Conservation (phyloP, 257 asterid species). For the Gynochthodes officinalis region DNA sequence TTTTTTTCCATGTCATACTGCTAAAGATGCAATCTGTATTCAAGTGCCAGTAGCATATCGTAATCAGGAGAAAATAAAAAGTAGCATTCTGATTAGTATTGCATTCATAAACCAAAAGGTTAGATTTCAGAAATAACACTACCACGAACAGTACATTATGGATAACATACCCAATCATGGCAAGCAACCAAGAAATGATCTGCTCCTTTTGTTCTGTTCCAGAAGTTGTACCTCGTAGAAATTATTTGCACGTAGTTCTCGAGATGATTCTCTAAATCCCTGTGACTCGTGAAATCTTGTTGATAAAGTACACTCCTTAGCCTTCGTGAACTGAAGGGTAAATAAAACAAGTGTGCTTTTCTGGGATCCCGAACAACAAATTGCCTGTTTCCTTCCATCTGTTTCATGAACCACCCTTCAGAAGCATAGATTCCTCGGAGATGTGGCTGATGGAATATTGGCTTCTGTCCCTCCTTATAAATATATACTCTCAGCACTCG, state of each 20-base stretch:
- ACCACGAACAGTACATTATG: background rate
- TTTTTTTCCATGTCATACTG: too few species aligned
- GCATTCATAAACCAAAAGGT: background rate
- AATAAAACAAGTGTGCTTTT: conserved; percentile 55
- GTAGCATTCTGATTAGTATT: background rate
- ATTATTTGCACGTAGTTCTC: conserved; percentile 35
- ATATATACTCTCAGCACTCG: conserved; percentile 45
- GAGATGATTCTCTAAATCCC: conserved; percentile 33
- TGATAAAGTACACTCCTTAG: conserved; percentile 31
- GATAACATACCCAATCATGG: conserved; percentile 61
- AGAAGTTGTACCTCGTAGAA: conserved; percentile 42
- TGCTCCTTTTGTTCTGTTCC: conserved; percentile 57
- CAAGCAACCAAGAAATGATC: conserved; percentile 66
- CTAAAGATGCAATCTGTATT: too few species aligned
- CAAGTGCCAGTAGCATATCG: too few species aligned
- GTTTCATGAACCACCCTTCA: conserved; percentile 76
- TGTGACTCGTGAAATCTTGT: conserved; percentile 23
- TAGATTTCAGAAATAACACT: background rate
- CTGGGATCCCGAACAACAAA: conserved; percentile 45
- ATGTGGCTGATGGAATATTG: conserved; percentile 51
- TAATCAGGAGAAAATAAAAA: too few species aligned
- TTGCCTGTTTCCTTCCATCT: conserved; percentile 46
- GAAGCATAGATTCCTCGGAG: conserved; percentile 58
- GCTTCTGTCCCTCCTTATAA: conserved; percentile 58
- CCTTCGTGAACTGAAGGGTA: conserved; percentile 51